Evolutionary conservation across 139 green algal genomes (phyloP).

Genomic region (Ettlia oleoabundans): DNA sequence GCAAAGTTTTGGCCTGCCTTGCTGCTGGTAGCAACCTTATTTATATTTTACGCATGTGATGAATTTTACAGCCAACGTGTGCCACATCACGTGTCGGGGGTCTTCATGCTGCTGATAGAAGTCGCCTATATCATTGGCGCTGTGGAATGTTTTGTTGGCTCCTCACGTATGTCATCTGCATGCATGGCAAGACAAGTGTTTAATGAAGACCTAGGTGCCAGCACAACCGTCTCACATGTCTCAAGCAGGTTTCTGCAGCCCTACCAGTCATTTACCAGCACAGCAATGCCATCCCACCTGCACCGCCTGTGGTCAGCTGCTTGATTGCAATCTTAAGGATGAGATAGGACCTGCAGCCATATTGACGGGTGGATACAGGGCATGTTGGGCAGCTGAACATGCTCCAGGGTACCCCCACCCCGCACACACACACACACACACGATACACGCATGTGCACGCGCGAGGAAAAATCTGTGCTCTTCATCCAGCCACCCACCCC

Average conservation of each 20-base stretch:
- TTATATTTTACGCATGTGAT: no score
- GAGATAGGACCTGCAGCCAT: slow-evolving; percentile 60
- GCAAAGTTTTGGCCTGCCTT: not conserved
- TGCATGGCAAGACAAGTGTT: not conserved
- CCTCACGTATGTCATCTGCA: slow-evolving; percentile 32
- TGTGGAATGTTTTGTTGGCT: not conserved
- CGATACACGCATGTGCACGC: not conserved
- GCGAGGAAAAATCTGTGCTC: no score
- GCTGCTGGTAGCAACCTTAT: no score
- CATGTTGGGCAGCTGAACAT: not conserved
- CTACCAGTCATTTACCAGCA: no score
- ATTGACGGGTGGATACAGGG: not conserved
- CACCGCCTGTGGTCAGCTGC: slow-evolving; percentile 47
- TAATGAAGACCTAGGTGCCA: not conserved
- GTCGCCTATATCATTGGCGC: not conserved
- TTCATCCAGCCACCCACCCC: no score
- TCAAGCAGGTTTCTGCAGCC: not conserved
- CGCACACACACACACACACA: not conserved
- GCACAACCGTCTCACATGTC: not conserved
- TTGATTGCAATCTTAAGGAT: slow-evolving; percentile 63
- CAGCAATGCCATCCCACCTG: no score
- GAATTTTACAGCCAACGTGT: no score
- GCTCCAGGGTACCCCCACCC: not conserved
- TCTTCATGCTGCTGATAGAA: not conserved
- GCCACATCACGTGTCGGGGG: not conserved